Evolutionary conservation across 495 filamentous ascomycete genomes (phyloP), one percentile per base, ranked within the genome.

Genomic region (Trichodelitschia bisporula): DNA sequence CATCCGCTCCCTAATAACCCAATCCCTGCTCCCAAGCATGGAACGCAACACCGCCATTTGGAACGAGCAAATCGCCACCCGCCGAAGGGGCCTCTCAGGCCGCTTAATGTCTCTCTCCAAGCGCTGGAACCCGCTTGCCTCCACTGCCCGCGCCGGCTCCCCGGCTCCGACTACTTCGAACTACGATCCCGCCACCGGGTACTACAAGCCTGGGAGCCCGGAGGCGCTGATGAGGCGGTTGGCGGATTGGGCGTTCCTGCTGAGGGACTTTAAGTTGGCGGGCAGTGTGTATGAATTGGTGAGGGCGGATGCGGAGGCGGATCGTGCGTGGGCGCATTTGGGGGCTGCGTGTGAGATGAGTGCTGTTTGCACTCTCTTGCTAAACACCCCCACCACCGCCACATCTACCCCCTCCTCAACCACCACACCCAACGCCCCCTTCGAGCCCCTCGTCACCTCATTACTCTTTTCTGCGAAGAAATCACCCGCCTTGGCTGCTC

Each of bases 61-160:
- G 86, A 97, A 97, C 45, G 86, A 97, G 43, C 83, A 93, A 51
- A 72, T 95, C 4, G 82, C 79, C n/a, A 90, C 89, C 10, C 59
- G 75, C 28, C 58, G 86, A 25, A 67, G 78, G 32, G 89, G 89
- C 19, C 58, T 97, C 33, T 72, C 71, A 36, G 86, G 86, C 10
- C 66, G 79, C 2, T 80, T 97, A 45, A 73, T 90, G 54, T 83
- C 72, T n/a, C 56, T 95, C 36, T 89, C 78, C 0, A 84, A 84
- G 49, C 62, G 72, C 41, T 90, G 70, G 65, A 63, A 72, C 18
- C 66, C 72, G 10, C 91, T 95, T 44, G 76, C 79, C 23, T 50
- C 52, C 19, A 57, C 54, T 4, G 50, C 55, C 17, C 48, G 53
- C 10, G 46, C 41, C 26, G 60, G 68, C 1, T 48, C 56, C 0